Evolutionary conservation across 768 basidiomycete species (phyloP).

Genomic region (Tylopilus subfusipes): DNA sequence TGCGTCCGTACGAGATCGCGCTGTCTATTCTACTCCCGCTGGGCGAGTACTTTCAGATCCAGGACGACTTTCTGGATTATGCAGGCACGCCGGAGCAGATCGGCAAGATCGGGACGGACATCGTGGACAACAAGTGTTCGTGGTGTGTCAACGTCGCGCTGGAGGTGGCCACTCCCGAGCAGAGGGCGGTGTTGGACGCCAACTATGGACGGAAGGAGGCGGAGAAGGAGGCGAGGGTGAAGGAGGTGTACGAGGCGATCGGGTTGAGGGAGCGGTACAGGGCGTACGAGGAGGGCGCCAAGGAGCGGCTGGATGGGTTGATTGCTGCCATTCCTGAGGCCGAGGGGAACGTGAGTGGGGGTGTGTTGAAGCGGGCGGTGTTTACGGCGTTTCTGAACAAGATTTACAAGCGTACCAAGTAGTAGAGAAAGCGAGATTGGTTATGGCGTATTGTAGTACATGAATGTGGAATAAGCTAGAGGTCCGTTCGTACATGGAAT

Average conservation of each 20-base stretch:
- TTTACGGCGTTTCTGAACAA: slow-evolving; percentile 87
- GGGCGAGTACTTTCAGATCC: slow-evolving; percentile 98
- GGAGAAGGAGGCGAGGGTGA: slow-evolving; percentile 52
- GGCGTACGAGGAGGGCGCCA: slow-evolving; percentile 75
- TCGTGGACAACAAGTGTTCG: slow-evolving; percentile 97
- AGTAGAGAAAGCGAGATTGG: slow-evolving; percentile 2
- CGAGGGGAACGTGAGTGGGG: slow-evolving; percentile 36
- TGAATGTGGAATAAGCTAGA: background rate
- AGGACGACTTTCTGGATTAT: slow-evolving; percentile 96
- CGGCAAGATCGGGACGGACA: slow-evolving; percentile 97
- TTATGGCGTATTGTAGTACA: background rate
- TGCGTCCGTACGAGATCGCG: slow-evolving; percentile 68
- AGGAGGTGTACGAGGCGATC: slow-evolving; percentile 68
- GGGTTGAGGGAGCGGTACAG: slow-evolving; percentile 64
- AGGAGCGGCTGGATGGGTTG: slow-evolving; percentile 58
- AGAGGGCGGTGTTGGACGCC: slow-evolving; percentile 57
- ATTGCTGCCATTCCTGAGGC: slow-evolving; percentile 74
- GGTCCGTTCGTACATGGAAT: background rate
- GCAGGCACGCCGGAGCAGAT: slow-evolving; percentile 86
- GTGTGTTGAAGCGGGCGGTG: slow-evolving; percentile 57
- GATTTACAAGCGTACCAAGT: slow-evolving; percentile 69
- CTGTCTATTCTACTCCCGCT: slow-evolving; percentile 82
- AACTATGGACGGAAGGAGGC: slow-evolving; percentile 61
- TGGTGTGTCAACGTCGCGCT: slow-evolving; percentile 95
- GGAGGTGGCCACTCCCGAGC: slow-evolving; percentile 47